These are phyloP conservation scores for Candida sonorensis DNA, from an alignment of 805 yeast genomes.

Conservation along the genomic window DNA sequence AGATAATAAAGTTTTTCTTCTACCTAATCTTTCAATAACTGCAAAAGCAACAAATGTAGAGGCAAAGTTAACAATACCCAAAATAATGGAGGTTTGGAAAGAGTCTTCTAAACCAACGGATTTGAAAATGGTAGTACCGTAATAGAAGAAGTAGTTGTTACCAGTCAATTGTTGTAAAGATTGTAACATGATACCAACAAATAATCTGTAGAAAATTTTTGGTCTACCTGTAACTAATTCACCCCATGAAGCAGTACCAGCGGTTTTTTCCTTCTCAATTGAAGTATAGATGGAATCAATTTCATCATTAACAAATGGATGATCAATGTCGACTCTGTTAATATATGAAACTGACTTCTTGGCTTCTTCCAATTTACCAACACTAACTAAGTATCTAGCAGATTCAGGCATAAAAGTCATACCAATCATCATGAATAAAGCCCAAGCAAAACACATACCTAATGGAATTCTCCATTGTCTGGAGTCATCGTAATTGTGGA, in stretches of 20 bases:
- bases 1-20: slow-evolving; percentile 41
- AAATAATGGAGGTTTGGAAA: slow-evolving; percentile 50
- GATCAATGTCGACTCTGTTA: slow-evolving; percentile 48
- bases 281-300: slow-evolving; percentile 50
- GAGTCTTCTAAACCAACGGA: slow-evolving; percentile 53
- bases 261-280: slow-evolving; percentile 52
- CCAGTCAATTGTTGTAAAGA: slow-evolving; percentile 58
- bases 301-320: slow-evolving; percentile 48
- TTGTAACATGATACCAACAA: slow-evolving; percentile 55
- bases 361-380: slow-evolving; percentile 46
- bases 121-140: slow-evolving; percentile 55
- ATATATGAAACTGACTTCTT: slow-evolving; percentile 46
- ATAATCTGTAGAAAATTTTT: slow-evolving; percentile 46
- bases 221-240: slow-evolving; percentile 62
- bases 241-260: slow-evolving; percentile 61
- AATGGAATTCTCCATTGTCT: slow-evolving; percentile 67
- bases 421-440: slow-evolving; percentile 40
- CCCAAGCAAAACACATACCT: slow-evolving; percentile 45
- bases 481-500: slow-evolving; percentile 38
- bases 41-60: slow-evolving; percentile 48
- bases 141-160: slow-evolving; percentile 60
- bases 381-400: slow-evolving; percentile 55
- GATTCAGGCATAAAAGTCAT: slow-evolving; percentile 63
- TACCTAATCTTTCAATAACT: slow-evolving; percentile 48
- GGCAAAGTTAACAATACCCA: slow-evolving; percentile 50